These are phyloP conservation scores for Cordyceps militaris DNA, from an alignment of 2,329 filamentous ascomycete species.

Conservation along the genomic window DNA sequence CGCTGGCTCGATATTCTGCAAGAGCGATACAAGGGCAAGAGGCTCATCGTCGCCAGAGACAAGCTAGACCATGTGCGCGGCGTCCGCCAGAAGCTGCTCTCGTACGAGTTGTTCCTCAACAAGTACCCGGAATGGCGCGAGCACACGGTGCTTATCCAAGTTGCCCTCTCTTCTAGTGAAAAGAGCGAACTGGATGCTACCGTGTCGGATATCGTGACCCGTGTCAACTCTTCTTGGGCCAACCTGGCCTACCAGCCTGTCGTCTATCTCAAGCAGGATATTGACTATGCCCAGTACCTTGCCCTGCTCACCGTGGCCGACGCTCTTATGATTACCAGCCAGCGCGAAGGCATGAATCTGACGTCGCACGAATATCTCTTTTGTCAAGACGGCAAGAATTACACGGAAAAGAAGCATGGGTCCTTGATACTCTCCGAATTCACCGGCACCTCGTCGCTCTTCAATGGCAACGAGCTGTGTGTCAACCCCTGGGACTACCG, in stretches of 20 bases:
- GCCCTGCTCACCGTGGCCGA: slow-evolving; percentile 85
- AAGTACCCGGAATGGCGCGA: slow-evolving; percentile 87
- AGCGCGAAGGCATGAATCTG: slow-evolving; percentile 95
- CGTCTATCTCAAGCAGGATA: slow-evolving; percentile 91
- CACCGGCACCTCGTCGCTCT: slow-evolving; percentile 82
- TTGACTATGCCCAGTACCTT: slow-evolving; percentile 88
- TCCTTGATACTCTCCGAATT: slow-evolving; percentile 93
- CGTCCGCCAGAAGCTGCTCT: slow-evolving; percentile 85
- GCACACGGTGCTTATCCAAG: slow-evolving; percentile 85
- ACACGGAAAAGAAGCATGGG: slow-evolving; percentile 69
- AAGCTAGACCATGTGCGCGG: slow-evolving; percentile 91
- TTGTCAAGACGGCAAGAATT: slow-evolving; percentile 75
- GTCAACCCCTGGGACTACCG: slow-evolving; percentile 96
- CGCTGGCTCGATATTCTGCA: slow-evolving; percentile 75
- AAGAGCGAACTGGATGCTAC: slow-evolving; percentile 81
- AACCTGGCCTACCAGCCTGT: slow-evolving; percentile 88
- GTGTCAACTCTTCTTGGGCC: slow-evolving; percentile 86
- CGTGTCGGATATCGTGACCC: slow-evolving; percentile 87
- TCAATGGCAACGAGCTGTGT: slow-evolving; percentile 70
- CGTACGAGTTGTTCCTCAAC: slow-evolving; percentile 90
- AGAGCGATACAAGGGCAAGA: slow-evolving; percentile 81
- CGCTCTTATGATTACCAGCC: slow-evolving; percentile 86
- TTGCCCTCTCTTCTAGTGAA: slow-evolving; percentile 84
- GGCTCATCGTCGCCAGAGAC: slow-evolving; percentile 84
- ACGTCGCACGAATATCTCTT: slow-evolving; percentile 91